Conservation (phyloP, 352 stramenopile genomes). For the Phytophthora tubulina region DNA sequence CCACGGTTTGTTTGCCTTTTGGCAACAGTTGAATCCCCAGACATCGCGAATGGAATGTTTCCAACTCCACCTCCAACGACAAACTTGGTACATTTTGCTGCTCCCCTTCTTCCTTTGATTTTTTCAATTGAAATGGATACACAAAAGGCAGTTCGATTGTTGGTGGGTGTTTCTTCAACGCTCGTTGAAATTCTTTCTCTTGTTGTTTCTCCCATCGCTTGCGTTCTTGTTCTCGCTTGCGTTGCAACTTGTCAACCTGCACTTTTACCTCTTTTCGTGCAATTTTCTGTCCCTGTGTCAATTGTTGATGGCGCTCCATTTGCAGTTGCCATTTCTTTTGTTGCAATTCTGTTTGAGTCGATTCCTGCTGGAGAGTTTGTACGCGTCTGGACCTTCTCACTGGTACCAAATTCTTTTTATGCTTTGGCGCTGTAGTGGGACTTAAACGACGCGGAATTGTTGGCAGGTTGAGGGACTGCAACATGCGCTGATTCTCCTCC, state of each 20-base stretch:
- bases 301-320: neutral
- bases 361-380: neutral
- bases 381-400: neutral
- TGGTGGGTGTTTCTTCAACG: slow-evolving; percentile 1
- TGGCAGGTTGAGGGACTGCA: neutral
- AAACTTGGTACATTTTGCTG: slow-evolving; percentile 17
- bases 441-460: neutral
- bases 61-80: slow-evolving; percentile 44
- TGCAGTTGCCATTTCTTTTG: neutral
- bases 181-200: slow-evolving; percentile 3
- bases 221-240: neutral
- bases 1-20: slow-evolving; percentile 49
- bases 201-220: neutral
- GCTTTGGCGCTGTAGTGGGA: neutral
- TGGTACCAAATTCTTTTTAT: neutral
- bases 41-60: slow-evolving; percentile 54
- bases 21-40: slow-evolving; percentile 59
- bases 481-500: neutral
- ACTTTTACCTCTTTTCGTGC: neutral
- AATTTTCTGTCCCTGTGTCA: neutral
- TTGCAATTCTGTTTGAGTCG: neutral
- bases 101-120: neutral
- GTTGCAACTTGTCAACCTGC: neutral
- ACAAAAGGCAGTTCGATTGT: slow-evolving; percentile 1
- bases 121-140: slow-evolving; percentile 11